These are phyloP conservation scores for Echinochloa phyllopogon DNA, from an alignment of 176 grass and related monocot genomes.

Conservation along the genomic window DNA sequence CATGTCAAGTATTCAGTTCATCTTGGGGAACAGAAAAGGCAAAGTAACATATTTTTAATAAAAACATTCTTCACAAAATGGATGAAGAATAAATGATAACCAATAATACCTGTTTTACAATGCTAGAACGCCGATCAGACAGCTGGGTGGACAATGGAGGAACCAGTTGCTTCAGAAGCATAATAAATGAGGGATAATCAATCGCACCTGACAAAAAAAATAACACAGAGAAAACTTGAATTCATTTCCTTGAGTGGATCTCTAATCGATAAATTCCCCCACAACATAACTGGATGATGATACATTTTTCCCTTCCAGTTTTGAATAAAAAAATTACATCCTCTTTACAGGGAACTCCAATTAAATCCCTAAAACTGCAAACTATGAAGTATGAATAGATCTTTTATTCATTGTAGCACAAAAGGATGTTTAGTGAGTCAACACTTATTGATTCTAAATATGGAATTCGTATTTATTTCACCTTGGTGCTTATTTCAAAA, in stretches of 20 bases:
- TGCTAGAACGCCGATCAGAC: conserved; percentile 93
- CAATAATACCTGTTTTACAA: conserved; percentile 91
- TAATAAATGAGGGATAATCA: conserved; percentile 83
- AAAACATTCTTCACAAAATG: conserved; percentile 3
- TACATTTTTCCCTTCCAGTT: neutral
- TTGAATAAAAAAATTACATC: conserved; percentile 9
- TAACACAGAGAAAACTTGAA: conserved; percentile 28
- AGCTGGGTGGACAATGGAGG: conserved; percentile 79
- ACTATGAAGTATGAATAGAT: neutral
- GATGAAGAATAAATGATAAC: conserved; percentile 19
- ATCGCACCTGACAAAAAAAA: conserved; percentile 62
- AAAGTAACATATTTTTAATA: neutral
- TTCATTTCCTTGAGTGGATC: neutral
- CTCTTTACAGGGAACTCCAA: neutral
- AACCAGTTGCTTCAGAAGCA: conserved; percentile 90
- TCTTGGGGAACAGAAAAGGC: conserved; percentile 12
- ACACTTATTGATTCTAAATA: conserved; percentile 18
- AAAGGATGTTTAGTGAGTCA: neutral
- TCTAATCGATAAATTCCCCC: neutral
- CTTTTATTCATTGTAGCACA: conserved; percentile 13
- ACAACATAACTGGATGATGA: neutral
- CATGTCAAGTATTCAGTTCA: conserved; percentile 28
- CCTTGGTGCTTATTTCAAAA: conserved; percentile 21
- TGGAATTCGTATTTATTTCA: conserved; percentile 2
- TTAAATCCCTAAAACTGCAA: conserved; percentile 8